These are phyloP conservation scores for Fusarium transvaalense DNA, from an alignment of 2,329 filamentous ascomycete species.

Conservation along the genomic window DNA sequence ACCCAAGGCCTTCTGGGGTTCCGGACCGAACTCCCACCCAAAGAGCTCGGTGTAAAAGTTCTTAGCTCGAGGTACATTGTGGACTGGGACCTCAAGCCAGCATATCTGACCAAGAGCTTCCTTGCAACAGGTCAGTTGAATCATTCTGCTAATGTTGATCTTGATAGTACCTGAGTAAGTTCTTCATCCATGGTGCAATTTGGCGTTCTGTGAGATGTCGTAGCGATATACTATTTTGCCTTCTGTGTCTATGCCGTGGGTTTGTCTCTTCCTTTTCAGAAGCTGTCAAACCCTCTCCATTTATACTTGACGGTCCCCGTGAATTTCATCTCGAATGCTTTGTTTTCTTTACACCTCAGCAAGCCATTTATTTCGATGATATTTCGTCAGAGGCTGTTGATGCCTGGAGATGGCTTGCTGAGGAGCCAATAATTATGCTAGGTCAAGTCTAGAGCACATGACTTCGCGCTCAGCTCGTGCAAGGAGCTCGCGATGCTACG, in stretches of 20 bases:
- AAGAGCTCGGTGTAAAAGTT: constrained; percentile 56
- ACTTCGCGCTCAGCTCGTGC: constrained; percentile 43
- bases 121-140: constrained; percentile 20
- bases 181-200: constrained; percentile 19
- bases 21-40: constrained; percentile 49
- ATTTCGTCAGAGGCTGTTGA: constrained; percentile 37
- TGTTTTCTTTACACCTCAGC: not conserved
- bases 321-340: not conserved
- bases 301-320: constrained; percentile 30
- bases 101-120: constrained; percentile 52
- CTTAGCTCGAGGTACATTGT: constrained; percentile 51
- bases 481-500: constrained; percentile 20
- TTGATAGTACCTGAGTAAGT: constrained; percentile 24
- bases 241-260: not conserved
- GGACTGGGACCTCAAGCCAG: constrained; percentile 57
- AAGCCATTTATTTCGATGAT: not conserved
- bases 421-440: constrained; percentile 28
- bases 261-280: not conserved
- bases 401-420: constrained; percentile 42
- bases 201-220: not conserved
- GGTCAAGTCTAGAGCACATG: constrained; percentile 40
- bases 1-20: constrained; percentile 36
- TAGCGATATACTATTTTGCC: not conserved
- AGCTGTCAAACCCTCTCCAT: constrained; percentile 12
- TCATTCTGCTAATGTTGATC: not conserved